Evolutionary conservation across 805 yeast genomes (phyloP), one percentile per base, ranked within the genome.

Genomic region (Ogataea siamensis): DNA sequence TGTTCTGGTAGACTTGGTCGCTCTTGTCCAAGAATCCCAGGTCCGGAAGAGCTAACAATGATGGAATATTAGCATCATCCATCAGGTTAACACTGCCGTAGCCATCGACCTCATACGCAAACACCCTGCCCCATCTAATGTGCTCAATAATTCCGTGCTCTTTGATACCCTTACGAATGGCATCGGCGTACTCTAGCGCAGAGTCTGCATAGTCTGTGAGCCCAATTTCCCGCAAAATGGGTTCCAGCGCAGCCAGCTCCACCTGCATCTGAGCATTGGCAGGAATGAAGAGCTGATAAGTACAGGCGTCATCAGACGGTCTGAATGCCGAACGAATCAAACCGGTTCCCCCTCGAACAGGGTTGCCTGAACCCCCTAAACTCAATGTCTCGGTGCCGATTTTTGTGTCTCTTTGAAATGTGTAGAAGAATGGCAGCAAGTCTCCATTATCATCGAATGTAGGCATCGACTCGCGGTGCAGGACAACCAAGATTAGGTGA

Each of bases 1-100:
- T 87, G 54, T 84, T 85, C 54, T 78, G 81, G 60, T 87, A 87
- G 2, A 86, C 58, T 28, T 66, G 67, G 55, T 86, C 82, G 22
- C 67, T 57, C 4, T 45, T 52, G 5, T 64, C 59, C 6, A 77
- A 49, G 55, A 74, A 83, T 0, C 95, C 94, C 54, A 85, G 60
- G 47, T 85, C 89, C 0, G 96, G 95, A 21, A 88, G 66, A 1
- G 95, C 75, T 27, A 87, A 64, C 22, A 86, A 59, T 1, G 95
- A 85, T 1, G 96, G 96, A 12, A 87, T 68, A 54, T 88, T 88
- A 15, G 96, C 96, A 60, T 87, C 96, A 59, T 87, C 95, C 95
- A 87, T 87, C 46, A 80, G 68, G 16, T 75, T 64, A 0, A 71
- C 46, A 18, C 93, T 70, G 2, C 95, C 95, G 55, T 73, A 87